A percentile compares a stretch with the other conserved stretches of the same genome.
These are phyloP conservation scores for Alternaria burnsii DNA, from an alignment of 2,329 filamentous ascomycete species.

Conservation along the genomic window DNA sequence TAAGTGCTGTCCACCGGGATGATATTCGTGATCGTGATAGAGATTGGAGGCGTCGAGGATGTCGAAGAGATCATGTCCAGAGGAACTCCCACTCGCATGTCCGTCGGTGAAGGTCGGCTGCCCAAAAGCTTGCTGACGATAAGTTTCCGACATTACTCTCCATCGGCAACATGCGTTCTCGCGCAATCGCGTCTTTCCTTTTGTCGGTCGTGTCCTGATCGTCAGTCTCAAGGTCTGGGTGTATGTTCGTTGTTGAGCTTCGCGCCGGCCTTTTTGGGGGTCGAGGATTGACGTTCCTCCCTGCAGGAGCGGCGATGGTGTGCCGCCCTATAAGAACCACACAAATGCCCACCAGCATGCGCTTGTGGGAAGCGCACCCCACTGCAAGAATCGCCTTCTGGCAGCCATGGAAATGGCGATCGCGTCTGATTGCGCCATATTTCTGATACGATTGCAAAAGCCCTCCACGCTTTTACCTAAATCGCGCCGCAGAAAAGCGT, in stretches of 20 bases:
- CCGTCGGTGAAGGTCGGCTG: slow-evolving; percentile 48
- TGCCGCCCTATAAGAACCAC: slow-evolving; percentile 42
- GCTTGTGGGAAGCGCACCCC: slow-evolving; percentile 31
- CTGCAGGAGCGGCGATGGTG: slow-evolving; percentile 34
- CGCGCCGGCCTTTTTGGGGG: slow-evolving; percentile 23
- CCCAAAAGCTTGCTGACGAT: slow-evolving; percentile 45
- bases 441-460: slow-evolving; percentile 13
- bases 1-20: slow-evolving; percentile 25
- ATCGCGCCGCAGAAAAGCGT: slow-evolving; percentile 6
- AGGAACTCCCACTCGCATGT: slow-evolving; percentile 51
- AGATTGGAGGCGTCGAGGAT: slow-evolving; percentile 39
- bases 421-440: slow-evolving; percentile 36
- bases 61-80: slow-evolving; percentile 49
- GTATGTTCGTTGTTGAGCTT: slow-evolving; percentile 28
- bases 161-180: slow-evolving; percentile 41
- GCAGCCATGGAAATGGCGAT: slow-evolving; percentile 23
- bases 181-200: slow-evolving; percentile 17
- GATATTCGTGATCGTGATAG: slow-evolving; percentile 37
- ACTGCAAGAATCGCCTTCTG: slow-evolving; percentile 25
- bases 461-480: slow-evolving; percentile 38
- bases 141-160: slow-evolving; percentile 49
- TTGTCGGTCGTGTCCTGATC: slow-evolving; percentile 7
- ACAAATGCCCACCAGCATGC: slow-evolving; percentile 29
- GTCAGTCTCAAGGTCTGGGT: slow-evolving; percentile 9
- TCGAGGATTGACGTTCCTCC: slow-evolving; percentile 30